Base-by-base conservation (phyloP, 345 rosid species). In the Rhizophora apiculata region DNA sequence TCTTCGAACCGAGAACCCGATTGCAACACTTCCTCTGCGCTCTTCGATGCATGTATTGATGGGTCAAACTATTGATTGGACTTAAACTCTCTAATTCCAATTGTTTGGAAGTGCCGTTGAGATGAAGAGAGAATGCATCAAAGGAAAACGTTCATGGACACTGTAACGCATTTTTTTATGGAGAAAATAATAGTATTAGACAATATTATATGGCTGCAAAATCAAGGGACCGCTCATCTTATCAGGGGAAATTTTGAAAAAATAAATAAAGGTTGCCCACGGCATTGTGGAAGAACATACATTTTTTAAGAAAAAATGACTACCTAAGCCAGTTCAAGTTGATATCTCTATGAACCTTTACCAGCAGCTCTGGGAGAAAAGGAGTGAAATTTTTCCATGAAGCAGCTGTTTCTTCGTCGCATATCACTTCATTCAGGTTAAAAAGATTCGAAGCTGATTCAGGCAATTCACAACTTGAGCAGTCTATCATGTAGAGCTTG, bases 291-390 rank as follows among this genome's bases (percentile, higher is more conserved):
- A 16, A 46, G 67, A 48, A 19, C 6, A 34, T n/a, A n/a, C 18
- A 31, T 9, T 10, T 19, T 2, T 6, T 24, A 24, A 13, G 18
- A 53, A 54, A 55, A 24, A 31, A 48, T 30, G 46, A 37, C 49
- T 56, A 54, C 4, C 29, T 34, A 62, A 74, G 78, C 78, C 82
- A 79, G 56, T 74, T 62, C 27, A 79, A 68, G 63, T 70, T 78
- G 64, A 65, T n/a, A 31, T 70, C 79, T 57, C 67, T 72, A 5
- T 56, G 79, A 29, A 70, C 73, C 62, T 56, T 67, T 24, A 71
- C 57, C 13, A 2, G 57, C 53, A 79, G 57, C 30, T 48, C 48
- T 21, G 34, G 30, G 2, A 74, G 69, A 9, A 11, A 46, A 13
- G 16, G n/a, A 34, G n/a, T 13, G 60, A 70, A 74, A 24, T 0